Percentiles rank a stretch among this genome's conserved stretches.
Evolutionary conservation across 2,329 filamentous ascomycete genomes (phyloP).

Genomic region (Escovopsis weberi): DNA sequence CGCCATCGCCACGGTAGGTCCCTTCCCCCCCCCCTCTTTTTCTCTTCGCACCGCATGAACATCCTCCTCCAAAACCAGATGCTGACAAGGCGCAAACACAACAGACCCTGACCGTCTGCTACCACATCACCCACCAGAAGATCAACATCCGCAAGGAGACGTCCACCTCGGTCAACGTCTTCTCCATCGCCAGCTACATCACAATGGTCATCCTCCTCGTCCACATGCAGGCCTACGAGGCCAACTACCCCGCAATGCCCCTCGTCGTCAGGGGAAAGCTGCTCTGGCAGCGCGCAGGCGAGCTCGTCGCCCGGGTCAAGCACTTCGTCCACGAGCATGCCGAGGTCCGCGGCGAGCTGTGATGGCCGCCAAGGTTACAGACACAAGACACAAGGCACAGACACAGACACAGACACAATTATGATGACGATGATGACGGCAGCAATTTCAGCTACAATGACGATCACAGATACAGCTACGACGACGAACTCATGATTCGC

Average conservation of each 20-base stretch:
- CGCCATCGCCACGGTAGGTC: slow-evolving; percentile 55
- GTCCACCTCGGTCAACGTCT: slow-evolving; percentile 60
- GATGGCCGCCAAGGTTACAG: neutral
- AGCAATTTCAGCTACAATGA: no score
- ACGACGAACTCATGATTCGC: no score
- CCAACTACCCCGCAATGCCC: slow-evolving; percentile 47
- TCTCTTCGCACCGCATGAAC: neutral
- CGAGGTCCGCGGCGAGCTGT: slow-evolving; percentile 11
- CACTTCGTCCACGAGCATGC: slow-evolving; percentile 16
- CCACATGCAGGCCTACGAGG: slow-evolving; percentile 49
- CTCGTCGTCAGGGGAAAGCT: slow-evolving; percentile 28
- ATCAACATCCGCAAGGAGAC: slow-evolving; percentile 71
- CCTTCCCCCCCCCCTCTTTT: neutral
- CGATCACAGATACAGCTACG: no score
- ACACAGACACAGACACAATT: neutral
- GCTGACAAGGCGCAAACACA: no score
- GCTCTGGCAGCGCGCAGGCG: slow-evolving; percentile 21
- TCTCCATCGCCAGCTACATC: slow-evolving; percentile 62
- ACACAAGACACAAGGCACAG: neutral
- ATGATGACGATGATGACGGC: no score
- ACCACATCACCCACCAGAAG: slow-evolving; percentile 64
- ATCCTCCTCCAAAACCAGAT: no score
- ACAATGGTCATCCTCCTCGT: slow-evolving; percentile 56
- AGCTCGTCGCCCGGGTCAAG: slow-evolving; percentile 15
- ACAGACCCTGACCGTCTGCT: slow-evolving; percentile 57